phyloP scores from a whole-genome alignment of 768 basidiomycete species.

The Gloeopeniophorella convolvens region DNA sequence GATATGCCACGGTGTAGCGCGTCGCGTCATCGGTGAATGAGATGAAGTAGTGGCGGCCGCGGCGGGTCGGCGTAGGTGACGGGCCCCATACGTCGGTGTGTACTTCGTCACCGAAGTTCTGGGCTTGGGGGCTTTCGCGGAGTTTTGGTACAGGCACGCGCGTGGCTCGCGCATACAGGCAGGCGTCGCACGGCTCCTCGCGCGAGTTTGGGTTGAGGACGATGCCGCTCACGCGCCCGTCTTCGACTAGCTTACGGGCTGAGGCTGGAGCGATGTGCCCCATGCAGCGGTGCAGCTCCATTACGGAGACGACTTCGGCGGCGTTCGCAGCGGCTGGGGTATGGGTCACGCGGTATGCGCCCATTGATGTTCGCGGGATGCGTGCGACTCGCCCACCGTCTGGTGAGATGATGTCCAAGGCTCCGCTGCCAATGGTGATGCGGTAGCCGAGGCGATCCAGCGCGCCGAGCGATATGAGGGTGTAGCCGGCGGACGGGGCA shows the following conservation, averaged over 20 bases:
- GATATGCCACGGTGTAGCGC: conserved; percentile 4
- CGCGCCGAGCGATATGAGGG: background rate
- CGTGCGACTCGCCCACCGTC: background rate
- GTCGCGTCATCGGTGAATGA: too few species aligned
- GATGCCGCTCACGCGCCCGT: background rate
- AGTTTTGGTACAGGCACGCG: background rate
- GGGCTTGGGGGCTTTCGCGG: background rate
- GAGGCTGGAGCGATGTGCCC: conserved; percentile 30
- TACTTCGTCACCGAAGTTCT: background rate
- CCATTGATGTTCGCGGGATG: background rate
- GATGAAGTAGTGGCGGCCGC: background rate
- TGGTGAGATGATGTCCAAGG: background rate
- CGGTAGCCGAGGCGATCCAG: background rate
- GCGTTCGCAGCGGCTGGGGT: background rate
- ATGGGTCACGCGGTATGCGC: background rate
- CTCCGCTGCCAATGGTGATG: background rate
- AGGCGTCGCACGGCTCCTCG: conserved; percentile 31
- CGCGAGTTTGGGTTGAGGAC: background rate
- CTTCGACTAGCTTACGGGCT: conserved; percentile 22
- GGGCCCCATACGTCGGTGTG: background rate
- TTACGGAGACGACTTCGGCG: conserved; percentile 3
- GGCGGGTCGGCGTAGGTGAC: background rate
- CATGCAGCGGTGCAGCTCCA: conserved; percentile 27
- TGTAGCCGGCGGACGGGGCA: background rate
- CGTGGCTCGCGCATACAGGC: background rate